These are phyloP conservation scores for Penicillium sp. DNA, from an alignment of 2,329 filamentous ascomycete species.

Conservation along the genomic window DNA sequence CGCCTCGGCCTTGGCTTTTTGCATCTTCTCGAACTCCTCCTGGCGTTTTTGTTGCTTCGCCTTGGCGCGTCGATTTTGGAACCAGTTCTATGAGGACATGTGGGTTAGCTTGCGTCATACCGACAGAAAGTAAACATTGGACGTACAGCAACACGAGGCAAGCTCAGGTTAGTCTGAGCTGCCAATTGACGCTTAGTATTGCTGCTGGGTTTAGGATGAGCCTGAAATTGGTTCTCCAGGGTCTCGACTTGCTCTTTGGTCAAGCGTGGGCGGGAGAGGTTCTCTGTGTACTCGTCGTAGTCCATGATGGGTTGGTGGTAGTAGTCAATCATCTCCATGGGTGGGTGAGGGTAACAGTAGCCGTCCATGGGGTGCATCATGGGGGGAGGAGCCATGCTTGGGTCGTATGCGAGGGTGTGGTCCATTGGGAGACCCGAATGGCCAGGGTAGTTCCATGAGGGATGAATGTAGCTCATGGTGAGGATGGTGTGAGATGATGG, in stretches of 20 bases:
- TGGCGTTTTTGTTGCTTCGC: slow-evolving; percentile 53
- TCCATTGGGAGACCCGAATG: slow-evolving; percentile 39
- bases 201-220: slow-evolving; percentile 52
- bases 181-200: slow-evolving; percentile 52
- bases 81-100: slow-evolving; percentile 48
- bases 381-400: slow-evolving; percentile 36
- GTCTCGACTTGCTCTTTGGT: slow-evolving; percentile 55
- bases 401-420: slow-evolving; percentile 37
- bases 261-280: slow-evolving; percentile 49
- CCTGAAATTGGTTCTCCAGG: slow-evolving; percentile 51
- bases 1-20: slow-evolving; percentile 39
- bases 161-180: slow-evolving; percentile 49
- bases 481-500: slow-evolving; percentile 2
- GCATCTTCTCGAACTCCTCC: slow-evolving; percentile 50
- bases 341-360: slow-evolving; percentile 39
- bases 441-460: slow-evolving; percentile 36
- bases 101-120: not conserved
- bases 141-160: slow-evolving; percentile 52
- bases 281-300: slow-evolving; percentile 50
- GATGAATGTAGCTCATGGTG: slow-evolving; percentile 42
- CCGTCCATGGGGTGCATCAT: slow-evolving; percentile 42
- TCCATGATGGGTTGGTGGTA: slow-evolving; percentile 44
- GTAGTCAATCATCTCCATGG: slow-evolving; percentile 46
- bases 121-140: not conserved
- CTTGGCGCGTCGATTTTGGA: slow-evolving; percentile 54